A percentile compares a stretch with the other conserved stretches of the same genome.
phyloP scores from a whole-genome alignment of 164 flowering plant genomes.

The Buxus sempervirens region DNA sequence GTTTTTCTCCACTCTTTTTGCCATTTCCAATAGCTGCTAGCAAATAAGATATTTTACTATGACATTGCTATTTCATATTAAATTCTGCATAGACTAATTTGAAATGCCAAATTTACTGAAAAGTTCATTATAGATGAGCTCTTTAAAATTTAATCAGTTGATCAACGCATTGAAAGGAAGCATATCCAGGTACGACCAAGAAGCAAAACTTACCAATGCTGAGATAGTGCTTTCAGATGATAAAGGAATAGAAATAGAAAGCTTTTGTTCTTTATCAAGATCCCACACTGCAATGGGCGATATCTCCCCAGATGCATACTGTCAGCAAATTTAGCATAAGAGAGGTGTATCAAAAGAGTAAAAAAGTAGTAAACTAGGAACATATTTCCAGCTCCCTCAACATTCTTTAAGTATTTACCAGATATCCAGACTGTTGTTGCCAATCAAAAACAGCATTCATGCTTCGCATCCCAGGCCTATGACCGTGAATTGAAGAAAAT shows the following conservation, averaged over 20 bases:
- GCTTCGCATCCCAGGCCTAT: slow-evolving; percentile 67
- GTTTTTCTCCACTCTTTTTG: too few relatives aligned
- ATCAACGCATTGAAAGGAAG: neutral
- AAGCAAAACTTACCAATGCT: slow-evolving; percentile 58
- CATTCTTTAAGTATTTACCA: slow-evolving; percentile 42
- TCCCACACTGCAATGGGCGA: slow-evolving; percentile 92
- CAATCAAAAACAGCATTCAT: slow-evolving; percentile 93
- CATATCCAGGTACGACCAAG: too few relatives aligned
- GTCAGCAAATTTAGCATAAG: slow-evolving; percentile 3
- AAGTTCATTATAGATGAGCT: too few relatives aligned
- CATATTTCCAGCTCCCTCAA: neutral
- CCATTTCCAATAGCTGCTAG: too few relatives aligned
- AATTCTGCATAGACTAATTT: neutral
- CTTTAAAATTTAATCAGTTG: neutral
- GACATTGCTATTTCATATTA: neutral
- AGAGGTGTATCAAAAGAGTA: slow-evolving; percentile 1
- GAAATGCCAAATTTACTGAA: neutral
- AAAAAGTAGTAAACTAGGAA: neutral
- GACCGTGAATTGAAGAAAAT: slow-evolving; percentile 87
- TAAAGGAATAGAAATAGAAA: slow-evolving; percentile 59
- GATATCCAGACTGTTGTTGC: slow-evolving; percentile 96
- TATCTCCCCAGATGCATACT: slow-evolving; percentile 90
- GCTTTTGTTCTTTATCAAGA: slow-evolving; percentile 91
- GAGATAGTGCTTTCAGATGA: slow-evolving; percentile 73
- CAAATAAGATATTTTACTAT: too few relatives aligned